These are phyloP conservation scores for Madurella fahalii DNA, from an alignment of 2,329 filamentous ascomycete species.

Conservation along the genomic window DNA sequence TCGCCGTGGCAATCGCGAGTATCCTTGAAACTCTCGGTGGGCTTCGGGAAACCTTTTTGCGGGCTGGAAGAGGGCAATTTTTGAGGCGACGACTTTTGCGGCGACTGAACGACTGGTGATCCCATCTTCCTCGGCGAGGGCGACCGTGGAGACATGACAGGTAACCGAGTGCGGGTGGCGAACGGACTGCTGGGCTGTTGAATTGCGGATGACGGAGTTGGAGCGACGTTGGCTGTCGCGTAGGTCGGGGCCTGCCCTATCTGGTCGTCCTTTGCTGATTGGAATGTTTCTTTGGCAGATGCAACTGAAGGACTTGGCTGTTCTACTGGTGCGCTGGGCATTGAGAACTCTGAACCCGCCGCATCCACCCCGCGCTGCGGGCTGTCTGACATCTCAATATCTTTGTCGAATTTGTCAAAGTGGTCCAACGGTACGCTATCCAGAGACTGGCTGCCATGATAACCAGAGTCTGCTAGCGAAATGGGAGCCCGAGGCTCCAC, in stretches of 20 bases:
- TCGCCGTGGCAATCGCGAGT: background rate
- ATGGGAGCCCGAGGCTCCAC: slow-evolving; percentile 25
- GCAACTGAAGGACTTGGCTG: slow-evolving; percentile 28
- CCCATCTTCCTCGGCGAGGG: slow-evolving; percentile 26
- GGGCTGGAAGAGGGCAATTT: slow-evolving; percentile 8
- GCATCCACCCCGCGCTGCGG: slow-evolving; percentile 14
- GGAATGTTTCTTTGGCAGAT: slow-evolving; percentile 38
- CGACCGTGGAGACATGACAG: slow-evolving; percentile 21
- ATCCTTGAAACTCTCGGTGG: slow-evolving; percentile 8
- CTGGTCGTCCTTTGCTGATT: slow-evolving; percentile 45
- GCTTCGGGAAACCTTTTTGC: slow-evolving; percentile 17
- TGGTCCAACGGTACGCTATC: slow-evolving; percentile 45
- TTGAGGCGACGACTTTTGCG: slow-evolving; percentile 16
- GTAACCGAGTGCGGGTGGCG: slow-evolving; percentile 12
- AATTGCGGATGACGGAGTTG: slow-evolving; percentile 11
- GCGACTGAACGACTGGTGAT: slow-evolving; percentile 18
- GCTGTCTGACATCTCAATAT: slow-evolving; percentile 23
- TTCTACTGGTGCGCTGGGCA: slow-evolving; percentile 16
- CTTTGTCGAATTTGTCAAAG: slow-evolving; percentile 29
- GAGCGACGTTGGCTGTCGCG: slow-evolving; percentile 5
- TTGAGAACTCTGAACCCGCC: slow-evolving; percentile 14
- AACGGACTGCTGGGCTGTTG: slow-evolving; percentile 20
- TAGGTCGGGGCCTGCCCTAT: slow-evolving; percentile 25
- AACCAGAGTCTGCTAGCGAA: slow-evolving; percentile 61
- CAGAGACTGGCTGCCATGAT: slow-evolving; percentile 63